These are phyloP conservation scores for Xylaria sp. DNA, from an alignment of 2,329 filamentous ascomycete species.

Conservation along the genomic window DNA sequence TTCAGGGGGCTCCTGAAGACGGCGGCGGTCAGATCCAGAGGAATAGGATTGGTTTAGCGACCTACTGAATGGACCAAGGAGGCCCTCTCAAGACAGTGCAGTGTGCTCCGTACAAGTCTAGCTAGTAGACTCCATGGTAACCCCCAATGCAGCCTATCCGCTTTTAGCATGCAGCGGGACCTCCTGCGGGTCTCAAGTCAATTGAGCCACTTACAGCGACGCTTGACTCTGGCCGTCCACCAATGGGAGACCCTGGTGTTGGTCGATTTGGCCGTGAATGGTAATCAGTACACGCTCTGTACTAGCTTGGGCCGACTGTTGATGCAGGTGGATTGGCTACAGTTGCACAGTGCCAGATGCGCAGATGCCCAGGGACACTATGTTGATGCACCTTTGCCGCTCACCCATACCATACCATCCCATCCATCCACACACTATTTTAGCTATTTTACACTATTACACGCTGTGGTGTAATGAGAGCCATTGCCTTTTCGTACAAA, in stretches of 20 bases:
- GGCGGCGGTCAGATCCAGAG: conserved; percentile 25
- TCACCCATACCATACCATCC: not conserved
- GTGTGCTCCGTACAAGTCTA: not conserved
- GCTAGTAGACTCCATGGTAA: not conserved
- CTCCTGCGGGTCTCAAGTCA: not conserved
- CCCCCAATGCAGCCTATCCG: conserved; percentile 26
- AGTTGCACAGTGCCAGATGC: conserved; percentile 18
- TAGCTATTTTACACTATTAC: no score
- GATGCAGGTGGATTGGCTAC: conserved; percentile 29
- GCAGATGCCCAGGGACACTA: not conserved
- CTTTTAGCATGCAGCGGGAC: not conserved
- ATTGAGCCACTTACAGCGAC: conserved; percentile 36
- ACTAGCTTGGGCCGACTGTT: conserved; percentile 4
- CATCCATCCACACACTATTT: not conserved
- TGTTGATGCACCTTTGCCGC: conserved; percentile 22
- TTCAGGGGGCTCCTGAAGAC: conserved; percentile 40
- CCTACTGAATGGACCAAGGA: not conserved
- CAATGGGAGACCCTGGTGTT: conserved; percentile 37
- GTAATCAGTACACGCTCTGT: conserved; percentile 4
- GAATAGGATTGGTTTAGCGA: not conserved
- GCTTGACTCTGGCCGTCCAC: conserved; percentile 20
- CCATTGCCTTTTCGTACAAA: not conserved
- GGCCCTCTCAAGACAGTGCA: not conserved
- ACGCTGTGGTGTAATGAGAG: not conserved
- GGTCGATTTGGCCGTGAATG: conserved; percentile 35